Conservation (phyloP, 2,329 filamentous ascomycete genomes). For the Cladosporium phlei region DNA sequence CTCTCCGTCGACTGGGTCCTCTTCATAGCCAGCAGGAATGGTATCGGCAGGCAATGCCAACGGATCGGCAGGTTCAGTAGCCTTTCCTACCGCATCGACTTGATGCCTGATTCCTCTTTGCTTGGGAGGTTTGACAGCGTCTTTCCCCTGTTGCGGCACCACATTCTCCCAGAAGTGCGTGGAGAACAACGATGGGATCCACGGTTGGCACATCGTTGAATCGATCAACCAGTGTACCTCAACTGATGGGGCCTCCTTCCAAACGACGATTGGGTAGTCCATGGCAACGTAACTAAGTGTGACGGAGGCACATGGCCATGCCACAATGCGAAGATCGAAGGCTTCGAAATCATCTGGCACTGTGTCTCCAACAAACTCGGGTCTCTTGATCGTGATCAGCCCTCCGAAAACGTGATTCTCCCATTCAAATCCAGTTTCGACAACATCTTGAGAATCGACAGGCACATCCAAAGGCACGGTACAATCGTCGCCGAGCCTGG, state of each 20-base stretch:
- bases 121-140: background rate
- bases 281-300: background rate
- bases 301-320: no score
- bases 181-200: background rate
- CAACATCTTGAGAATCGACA: background rate
- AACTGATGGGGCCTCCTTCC: background rate
- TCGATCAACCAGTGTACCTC: background rate
- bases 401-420: background rate
- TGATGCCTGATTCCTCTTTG: background rate
- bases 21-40: background rate
- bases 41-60: background rate
- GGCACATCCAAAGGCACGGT: background rate
- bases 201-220: background rate
- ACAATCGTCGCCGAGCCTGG: background rate
- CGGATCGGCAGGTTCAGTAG: no score
- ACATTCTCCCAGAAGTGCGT: background rate
- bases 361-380: no score
- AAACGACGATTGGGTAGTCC: background rate
- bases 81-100: background rate
- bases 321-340: no score
- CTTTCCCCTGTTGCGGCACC: background rate
- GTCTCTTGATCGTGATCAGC: background rate
- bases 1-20: background rate
- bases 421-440: background rate
- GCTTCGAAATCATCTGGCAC: no score